Percentiles rank a stretch among this genome's conserved stretches.
Conservation (phyloP, 208 protist genomes). For the Angomonas deanei region DNA sequence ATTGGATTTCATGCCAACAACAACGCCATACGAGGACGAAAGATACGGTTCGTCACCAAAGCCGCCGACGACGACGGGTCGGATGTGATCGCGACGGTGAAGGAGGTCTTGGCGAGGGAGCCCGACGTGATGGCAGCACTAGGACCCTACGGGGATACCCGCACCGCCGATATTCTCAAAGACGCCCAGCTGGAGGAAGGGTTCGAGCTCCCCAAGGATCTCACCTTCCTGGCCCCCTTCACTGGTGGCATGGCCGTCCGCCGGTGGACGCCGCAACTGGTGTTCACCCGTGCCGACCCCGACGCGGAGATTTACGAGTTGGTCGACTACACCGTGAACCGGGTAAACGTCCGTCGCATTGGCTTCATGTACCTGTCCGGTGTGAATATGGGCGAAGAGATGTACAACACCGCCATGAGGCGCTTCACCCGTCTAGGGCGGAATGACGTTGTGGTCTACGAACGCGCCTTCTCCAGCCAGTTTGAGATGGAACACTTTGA, state of each 20-base stretch:
- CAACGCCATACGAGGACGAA: slow-evolving; percentile 8
- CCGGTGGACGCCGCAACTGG: slow-evolving; percentile 24
- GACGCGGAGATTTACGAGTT: slow-evolving; percentile 25
- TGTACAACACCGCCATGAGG: slow-evolving; percentile 10
- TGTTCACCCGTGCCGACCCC: slow-evolving; percentile 38
- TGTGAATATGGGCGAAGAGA: slow-evolving; percentile 22
- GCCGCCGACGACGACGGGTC: neutral
- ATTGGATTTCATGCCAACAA: slow-evolving; percentile 12
- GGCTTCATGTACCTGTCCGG: slow-evolving; percentile 51
- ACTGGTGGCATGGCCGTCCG: slow-evolving; percentile 30
- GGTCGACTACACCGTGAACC: slow-evolving; percentile 18
- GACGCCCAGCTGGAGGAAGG: slow-evolving; percentile 5
- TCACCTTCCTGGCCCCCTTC: slow-evolving; percentile 27
- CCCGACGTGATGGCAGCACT: slow-evolving; percentile 18
- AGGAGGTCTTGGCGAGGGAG: neutral
- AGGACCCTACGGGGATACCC: slow-evolving; percentile 23
- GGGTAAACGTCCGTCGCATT: slow-evolving; percentile 20
- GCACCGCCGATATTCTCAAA: neutral
- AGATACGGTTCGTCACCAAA: slow-evolving; percentile 14
- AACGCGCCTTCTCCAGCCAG: too few relatives aligned
- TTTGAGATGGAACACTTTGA: neutral
- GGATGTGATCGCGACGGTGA: slow-evolving; percentile 2
- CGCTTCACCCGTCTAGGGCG: slow-evolving; percentile 5
- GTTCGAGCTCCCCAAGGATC: slow-evolving; percentile 5
- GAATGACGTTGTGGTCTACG: slow-evolving; percentile 20